Evolutionary conservation across 177 flowering plant species (phyloP), one percentile per base, ranked within the genome.

Genomic region (Vitis hybrid): DNA sequence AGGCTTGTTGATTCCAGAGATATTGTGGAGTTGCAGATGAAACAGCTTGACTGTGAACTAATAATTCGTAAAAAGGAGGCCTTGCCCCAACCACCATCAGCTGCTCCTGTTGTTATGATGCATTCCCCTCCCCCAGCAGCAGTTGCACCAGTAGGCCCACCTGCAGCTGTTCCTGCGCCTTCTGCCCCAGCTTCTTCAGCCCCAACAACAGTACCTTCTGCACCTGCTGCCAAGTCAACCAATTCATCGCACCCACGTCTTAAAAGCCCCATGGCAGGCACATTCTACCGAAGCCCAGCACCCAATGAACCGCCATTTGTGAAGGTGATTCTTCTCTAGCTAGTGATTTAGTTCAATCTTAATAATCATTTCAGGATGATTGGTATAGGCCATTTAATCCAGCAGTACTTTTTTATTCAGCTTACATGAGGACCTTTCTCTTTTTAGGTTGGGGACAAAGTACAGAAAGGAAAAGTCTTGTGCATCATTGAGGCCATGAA

Each of bases 401-500:
- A 4, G 18, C 52, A 17, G 51, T 52, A 45, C 18, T 51, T 10
- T n/a, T 3, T 51, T 40, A n/a, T 1, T 17, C n/a, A 18, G 49
- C 60, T 49, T n/a, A 59, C 54, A 10, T 56, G 56, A 65, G 10
- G 54, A 32, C 50, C 56, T 52, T 58, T 66, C 65, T 40, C 45
- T 0, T 13, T 68, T 5, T 45, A 92, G 97, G 91, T 90, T 66
- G 97, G 97, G 69, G 97, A 90, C 66, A 86, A 85, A 71, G 91
- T 92, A 40, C 81, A 87, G 75, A 92, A 91, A 66, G 98, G 98
- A 10, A 96, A 93, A 73, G 87, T 89, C 19, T 3, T 93, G 10
- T 93, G 98, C 83, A 87, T 93, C 74, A 74, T 93, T 72, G 98
- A 93, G 77, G 98, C 97, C 62, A 91, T 93, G 98, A 93, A 93